A percentile compares a stretch with the other conserved stretches of the same genome.
Conservation (phyloP, 192 early-diverging fungal genomes). For the Mortierella antarctica region DNA sequence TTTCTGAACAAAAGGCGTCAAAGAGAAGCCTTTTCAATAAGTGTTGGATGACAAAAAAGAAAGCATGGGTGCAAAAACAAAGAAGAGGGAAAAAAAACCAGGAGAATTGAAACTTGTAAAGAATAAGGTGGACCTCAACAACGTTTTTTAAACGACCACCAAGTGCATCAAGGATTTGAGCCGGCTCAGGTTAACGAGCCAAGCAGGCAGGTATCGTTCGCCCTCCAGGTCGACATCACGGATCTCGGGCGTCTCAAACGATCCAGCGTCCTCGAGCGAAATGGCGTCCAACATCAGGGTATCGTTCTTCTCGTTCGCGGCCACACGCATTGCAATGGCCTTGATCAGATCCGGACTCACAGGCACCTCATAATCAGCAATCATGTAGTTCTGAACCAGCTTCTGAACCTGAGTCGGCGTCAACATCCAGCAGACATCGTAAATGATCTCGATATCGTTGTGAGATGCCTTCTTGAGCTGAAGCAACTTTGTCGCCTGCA, state of each 20-base stretch:
- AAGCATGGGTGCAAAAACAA: slow-evolving; percentile 9
- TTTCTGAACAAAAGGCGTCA: not conserved
- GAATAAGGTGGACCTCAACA: slow-evolving; percentile 1
- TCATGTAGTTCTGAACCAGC: slow-evolving; percentile 93
- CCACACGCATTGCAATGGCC: slow-evolving; percentile 86
- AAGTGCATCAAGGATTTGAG: slow-evolving; percentile 53
- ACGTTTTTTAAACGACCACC: slow-evolving; percentile 30
- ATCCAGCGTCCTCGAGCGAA: slow-evolving; percentile 68
- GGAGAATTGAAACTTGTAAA: not conserved
- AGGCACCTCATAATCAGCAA: slow-evolving; percentile 93
- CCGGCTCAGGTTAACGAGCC: slow-evolving; percentile 44
- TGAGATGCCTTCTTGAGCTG: slow-evolving; percentile 92
- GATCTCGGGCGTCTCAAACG: slow-evolving; percentile 66
- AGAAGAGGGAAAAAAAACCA: slow-evolving; percentile 1
- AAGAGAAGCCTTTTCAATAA: not conserved
- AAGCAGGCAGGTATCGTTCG: slow-evolving; percentile 62
- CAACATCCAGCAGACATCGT: slow-evolving; percentile 97
- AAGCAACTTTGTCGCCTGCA: slow-evolving; percentile 97
- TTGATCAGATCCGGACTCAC: slow-evolving; percentile 90
- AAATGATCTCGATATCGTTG: slow-evolving; percentile 95
- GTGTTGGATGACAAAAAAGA: slow-evolving; percentile 18
- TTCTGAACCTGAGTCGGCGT: slow-evolving; percentile 98
- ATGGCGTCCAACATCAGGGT: slow-evolving; percentile 89
- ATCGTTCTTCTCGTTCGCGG: slow-evolving; percentile 90
- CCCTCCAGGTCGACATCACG: slow-evolving; percentile 52